Evolutionary conservation across 352 stramenopile species (phyloP), one percentile per base, ranked within the genome.

Genomic region (Phytophthora litchii): DNA sequence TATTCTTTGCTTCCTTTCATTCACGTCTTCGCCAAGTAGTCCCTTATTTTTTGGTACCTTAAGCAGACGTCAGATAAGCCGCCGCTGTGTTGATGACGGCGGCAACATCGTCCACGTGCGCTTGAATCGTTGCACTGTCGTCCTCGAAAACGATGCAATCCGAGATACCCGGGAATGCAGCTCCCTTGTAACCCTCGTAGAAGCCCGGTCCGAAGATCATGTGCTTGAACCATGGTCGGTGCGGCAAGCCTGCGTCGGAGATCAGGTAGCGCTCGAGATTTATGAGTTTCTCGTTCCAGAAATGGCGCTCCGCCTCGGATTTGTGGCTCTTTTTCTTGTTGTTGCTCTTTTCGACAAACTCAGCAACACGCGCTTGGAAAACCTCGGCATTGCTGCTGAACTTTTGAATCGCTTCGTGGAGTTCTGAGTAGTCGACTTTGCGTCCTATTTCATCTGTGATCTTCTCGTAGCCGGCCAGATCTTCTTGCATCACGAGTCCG

Each of bases 401-500:
- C n/a, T 43, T 60, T 27, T 69, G 50, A 38, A 88, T 84, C 4
- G 80, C 63, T 13, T 67, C 53, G 10, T 74, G 61, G 5, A 90
- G 61, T 17, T 27, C 23, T 0, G 57, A 49, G 13, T 72, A 81
- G 32, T 82, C 62, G 5, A 90, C 59, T 19, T 32, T 36, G 17
- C 49, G 45, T 2, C 50, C 54, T 31, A 67, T 59, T 27, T 46
- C 54, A 2, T 23, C 47, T 1, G 71, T 63, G 16, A 76, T 62
- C 27, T 67, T 51, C 37, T 74, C 67, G 19, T 74, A 61, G 7
- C 35, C 27, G 37, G 47, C 43, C 14, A 91, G 40, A 38, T 80
- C 78, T 43, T 76, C 71, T 16, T 71, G 35, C 72, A 92, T 86
- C 12, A 88, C 83, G 5, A 67, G 49, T 5, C 53, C 82, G 49